Percentiles rank a stretch among this genome's conserved stretches.
These are phyloP conservation scores for Carex myosuroides DNA, from an alignment of 176 grass and related monocot genomes.

Conservation along the genomic window DNA sequence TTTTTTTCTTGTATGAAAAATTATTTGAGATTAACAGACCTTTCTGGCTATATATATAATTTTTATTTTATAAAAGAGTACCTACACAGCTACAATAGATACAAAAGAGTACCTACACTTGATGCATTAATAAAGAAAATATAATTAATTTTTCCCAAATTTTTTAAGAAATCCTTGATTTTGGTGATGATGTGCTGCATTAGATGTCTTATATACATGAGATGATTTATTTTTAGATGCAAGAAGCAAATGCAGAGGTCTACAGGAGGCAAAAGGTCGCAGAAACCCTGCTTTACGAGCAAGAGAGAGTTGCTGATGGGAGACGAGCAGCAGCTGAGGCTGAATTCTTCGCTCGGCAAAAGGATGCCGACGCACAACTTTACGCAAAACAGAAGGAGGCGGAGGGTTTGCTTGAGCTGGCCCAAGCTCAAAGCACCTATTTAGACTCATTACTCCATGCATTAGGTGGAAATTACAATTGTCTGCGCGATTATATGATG, in stretches of 20 bases:
- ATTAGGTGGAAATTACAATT: slow-evolving; percentile 52
- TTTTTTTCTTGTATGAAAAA: neutral
- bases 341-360: slow-evolving; percentile 34
- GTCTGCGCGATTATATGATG: slow-evolving; percentile 74
- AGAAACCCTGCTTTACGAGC: slow-evolving; percentile 53
- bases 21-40: neutral
- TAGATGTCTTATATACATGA: neutral
- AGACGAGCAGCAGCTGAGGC: slow-evolving; percentile 34
- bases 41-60: no score
- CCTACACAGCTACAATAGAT: no score
- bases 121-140: no score
- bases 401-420: slow-evolving; percentile 40
- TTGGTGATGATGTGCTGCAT: neutral
- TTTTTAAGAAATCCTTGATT: neutral
- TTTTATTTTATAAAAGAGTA: no score
- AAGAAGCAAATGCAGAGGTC: slow-evolving; percentile 59
- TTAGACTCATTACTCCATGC: slow-evolving; percentile 42
- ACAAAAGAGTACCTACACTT: no score
- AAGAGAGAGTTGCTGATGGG: slow-evolving; percentile 40
- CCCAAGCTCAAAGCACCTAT: slow-evolving; percentile 53
- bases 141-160: neutral
- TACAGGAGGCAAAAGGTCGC: slow-evolving; percentile 67
- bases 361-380: slow-evolving; percentile 50
- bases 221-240: slow-evolving; percentile 23
- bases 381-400: slow-evolving; percentile 69